Base-by-base conservation (phyloP, 1,139 yeast genomes). In the Pichia sp. region DNA sequence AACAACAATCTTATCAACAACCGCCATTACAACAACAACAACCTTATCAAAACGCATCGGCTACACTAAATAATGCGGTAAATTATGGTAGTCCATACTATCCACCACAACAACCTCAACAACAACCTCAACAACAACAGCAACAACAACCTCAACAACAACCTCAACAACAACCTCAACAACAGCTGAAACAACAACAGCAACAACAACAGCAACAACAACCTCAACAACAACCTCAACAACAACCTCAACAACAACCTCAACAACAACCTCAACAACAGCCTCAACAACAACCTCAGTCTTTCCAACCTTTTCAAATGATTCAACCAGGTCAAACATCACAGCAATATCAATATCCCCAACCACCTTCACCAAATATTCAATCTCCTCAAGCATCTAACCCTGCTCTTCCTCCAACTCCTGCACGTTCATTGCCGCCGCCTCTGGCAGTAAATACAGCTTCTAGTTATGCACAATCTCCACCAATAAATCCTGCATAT, bases 21-120 rank as follows among this genome's bases (percentile, higher is more conserved):
- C 50, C 45, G 5, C 30, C 44, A 14, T 18, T 45, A 44, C 38
- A 38, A 11, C 52, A 52, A 39, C 54, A 49, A 42, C 50, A 30
- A 42, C 31, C 46, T 7, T 25, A 39, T 14, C 29, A 25, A 16
- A 19, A 5, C 19, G n/a, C 19, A n/a, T 8, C 38, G n/a, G 8
- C 47, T 14, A 43, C 50, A 5, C 52, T 49, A 14, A 39, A 46
- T 5, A 47, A 46, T 36, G 36, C 14, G 14, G 14, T 44, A 27
- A 38, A 16, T 30, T 44, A 22, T 22, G 14, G 41, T n/a, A 44
- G 47, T 44, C 55, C 53, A 13, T 34, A 46, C 25, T 51, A 52
- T 39, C 43, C 53, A 14, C 46, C 30, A 14, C n/a, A 16, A 16
- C 46, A 22, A n/a, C 14, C 43, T 7, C 47, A 48, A 30, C 25